Percentiles rank a stretch among this genome's conserved stretches.
Conservation (phyloP, 805 yeast species). For the Saccharomycopsis sp. region DNA sequence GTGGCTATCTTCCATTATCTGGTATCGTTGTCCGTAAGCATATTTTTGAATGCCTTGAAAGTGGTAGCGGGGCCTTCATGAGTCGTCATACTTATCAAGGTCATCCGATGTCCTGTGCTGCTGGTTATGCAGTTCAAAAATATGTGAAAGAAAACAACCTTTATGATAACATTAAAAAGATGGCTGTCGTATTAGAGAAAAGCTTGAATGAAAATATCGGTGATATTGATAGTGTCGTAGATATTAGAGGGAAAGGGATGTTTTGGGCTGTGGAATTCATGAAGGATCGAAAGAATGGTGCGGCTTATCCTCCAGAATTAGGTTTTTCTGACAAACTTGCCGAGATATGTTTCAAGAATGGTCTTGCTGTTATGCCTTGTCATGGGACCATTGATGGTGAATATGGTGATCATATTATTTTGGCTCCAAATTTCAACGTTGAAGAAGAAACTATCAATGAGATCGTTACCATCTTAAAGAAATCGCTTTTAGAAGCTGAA, state of each 20-base stretch:
- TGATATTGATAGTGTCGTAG: constrained; percentile 36
- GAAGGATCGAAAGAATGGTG: constrained; percentile 37
- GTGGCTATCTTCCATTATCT: constrained; percentile 34
- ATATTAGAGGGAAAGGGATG: constrained; percentile 46
- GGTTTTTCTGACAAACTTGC: too few relatives aligned
- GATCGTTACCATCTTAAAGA: background rate
- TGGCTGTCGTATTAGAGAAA: constrained; percentile 31
- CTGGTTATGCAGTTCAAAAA: constrained; percentile 33
- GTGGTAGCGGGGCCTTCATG: constrained; percentile 30
- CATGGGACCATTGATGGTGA: too few relatives aligned
- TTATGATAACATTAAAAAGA: constrained; percentile 30
- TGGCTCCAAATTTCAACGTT: too few relatives aligned
- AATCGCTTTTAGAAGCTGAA: background rate
- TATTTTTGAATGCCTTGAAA: constrained; percentile 26
- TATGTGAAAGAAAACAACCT: constrained; percentile 25
- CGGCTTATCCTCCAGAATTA: constrained; percentile 26
- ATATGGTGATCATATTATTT: too few relatives aligned
- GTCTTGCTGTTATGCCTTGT: too few relatives aligned
- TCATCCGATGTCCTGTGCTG: constrained; percentile 32
- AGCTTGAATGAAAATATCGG: constrained; percentile 26
- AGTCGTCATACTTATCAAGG: constrained; percentile 37
- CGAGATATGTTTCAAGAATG: too few relatives aligned
- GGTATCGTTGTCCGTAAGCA: constrained; percentile 28
- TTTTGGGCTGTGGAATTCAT: constrained; percentile 45
- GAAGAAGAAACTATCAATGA: background rate